Percentiles rank a stretch among this genome's conserved stretches.
phyloP scores from a whole-genome alignment of 2,329 filamentous ascomycete genomes.

The Fusarium austroafricanum region DNA sequence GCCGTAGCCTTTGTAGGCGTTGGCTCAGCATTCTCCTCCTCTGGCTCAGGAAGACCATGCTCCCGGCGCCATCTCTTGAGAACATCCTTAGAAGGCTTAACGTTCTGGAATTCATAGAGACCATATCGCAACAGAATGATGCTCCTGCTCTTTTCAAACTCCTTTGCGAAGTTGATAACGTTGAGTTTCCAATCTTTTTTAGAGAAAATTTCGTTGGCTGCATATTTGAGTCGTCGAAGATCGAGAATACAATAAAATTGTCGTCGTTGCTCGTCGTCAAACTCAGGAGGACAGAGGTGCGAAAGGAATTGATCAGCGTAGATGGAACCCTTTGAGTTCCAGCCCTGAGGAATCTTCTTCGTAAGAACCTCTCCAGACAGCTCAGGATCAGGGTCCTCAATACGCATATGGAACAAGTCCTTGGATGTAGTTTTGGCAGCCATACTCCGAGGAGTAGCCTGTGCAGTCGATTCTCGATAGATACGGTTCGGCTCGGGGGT shows the following conservation, averaged over 20 bases:
- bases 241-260: constrained; percentile 74
- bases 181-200: constrained; percentile 73
- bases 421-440: constrained; percentile 60
- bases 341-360: constrained; percentile 64
- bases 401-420: constrained; percentile 69
- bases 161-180: constrained; percentile 71
- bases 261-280: constrained; percentile 69
- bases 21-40: constrained; percentile 55
- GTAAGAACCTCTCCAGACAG: constrained; percentile 67
- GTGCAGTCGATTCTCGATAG: constrained; percentile 59
- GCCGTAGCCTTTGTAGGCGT: constrained; percentile 51
- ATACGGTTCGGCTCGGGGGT: constrained; percentile 59
- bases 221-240: constrained; percentile 70
- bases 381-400: constrained; percentile 66
- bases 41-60: constrained; percentile 64
- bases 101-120: constrained; percentile 71
- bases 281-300: constrained; percentile 67
- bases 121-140: constrained; percentile 71
- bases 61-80: constrained; percentile 69
- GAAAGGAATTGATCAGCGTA: constrained; percentile 70
- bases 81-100: constrained; percentile 68
- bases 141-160: constrained; percentile 72
- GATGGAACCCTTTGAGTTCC: constrained; percentile 64
- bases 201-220: constrained; percentile 69
- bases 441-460: constrained; percentile 63